Conservation (phyloP, 75 land plant species). For the Pinus albicaulis region DNA sequence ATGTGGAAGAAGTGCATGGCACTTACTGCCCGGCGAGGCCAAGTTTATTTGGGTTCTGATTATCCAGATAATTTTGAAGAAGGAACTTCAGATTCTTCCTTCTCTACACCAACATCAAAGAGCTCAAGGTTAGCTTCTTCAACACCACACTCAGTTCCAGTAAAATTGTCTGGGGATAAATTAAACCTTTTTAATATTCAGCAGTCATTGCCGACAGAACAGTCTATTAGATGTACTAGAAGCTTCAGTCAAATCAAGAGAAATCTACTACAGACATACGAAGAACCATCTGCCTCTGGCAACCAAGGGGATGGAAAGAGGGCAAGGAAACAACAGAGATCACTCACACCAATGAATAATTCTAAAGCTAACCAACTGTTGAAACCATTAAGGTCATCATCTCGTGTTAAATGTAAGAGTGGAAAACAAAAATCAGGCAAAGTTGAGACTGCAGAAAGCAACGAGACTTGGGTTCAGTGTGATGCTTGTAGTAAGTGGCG, state of each 20-base stretch:
- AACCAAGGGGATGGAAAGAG: conserved; percentile 9
- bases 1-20: conserved; percentile 37
- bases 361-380: background rate
- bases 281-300: conserved; percentile 8
- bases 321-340: conserved; percentile 6
- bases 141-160: background rate
- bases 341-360: background rate
- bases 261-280: conserved; percentile 51
- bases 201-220: conserved; percentile 17
- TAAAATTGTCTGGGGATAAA: background rate
- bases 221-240: conserved; percentile 26
- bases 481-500: conserved; percentile 95
- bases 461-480: conserved; percentile 93
- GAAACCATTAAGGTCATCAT: background rate
- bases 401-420: conserved; percentile 1
- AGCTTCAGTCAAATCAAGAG: conserved; percentile 44
- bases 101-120: conserved; percentile 12
- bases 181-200: conserved; percentile 1
- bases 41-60: conserved; percentile 13
- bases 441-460: conserved; percentile 12
- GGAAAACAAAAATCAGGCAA: conserved; percentile 5
- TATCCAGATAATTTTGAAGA: background rate
- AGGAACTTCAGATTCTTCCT: conserved; percentile 9
- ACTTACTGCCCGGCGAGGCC: conserved; percentile 33
- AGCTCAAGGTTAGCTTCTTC: conserved; percentile 17